phyloP scores from a whole-genome alignment of 2,329 filamentous ascomycete species.

The Magnaporthiopsis rhizophila region DNA sequence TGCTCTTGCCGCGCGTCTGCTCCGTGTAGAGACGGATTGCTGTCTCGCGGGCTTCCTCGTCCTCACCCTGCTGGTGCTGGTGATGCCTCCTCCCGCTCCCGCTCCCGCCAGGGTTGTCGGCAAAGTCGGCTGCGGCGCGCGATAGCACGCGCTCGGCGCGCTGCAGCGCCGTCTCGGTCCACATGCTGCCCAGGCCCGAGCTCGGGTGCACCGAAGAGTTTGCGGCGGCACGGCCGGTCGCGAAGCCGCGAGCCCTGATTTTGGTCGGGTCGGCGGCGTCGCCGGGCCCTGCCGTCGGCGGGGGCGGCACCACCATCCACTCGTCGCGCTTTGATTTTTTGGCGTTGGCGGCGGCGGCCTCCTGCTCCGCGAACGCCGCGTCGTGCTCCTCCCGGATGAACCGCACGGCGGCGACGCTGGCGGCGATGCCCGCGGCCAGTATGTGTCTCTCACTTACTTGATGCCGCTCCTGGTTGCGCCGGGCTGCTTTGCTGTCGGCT shows the following conservation, averaged over 20 bases:
- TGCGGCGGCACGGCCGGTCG: constrained; percentile 46
- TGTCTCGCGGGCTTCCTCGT: constrained; percentile 47
- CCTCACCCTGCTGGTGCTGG: constrained; percentile 33
- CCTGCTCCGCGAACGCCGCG: background rate
- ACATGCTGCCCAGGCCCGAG: constrained; percentile 57
- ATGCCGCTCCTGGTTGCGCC: constrained; percentile 21
- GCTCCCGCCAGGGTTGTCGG: constrained; percentile 32
- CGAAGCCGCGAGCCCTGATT: constrained; percentile 73
- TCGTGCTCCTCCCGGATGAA: constrained; percentile 16
- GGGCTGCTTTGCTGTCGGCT: constrained; percentile 29
- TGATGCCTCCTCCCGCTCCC: constrained; percentile 26
- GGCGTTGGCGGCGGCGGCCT: constrained; percentile 18
- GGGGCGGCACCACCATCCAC: constrained; percentile 75
- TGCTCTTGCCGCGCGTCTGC: constrained; percentile 46
- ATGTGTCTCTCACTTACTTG: constrained; percentile 28
- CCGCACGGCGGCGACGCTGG: constrained; percentile 30
- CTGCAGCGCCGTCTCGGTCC: constrained; percentile 88
- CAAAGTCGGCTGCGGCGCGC: constrained; percentile 45
- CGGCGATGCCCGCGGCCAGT: background rate
- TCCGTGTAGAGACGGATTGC: constrained; percentile 43
- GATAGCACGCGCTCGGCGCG: constrained; percentile 62
- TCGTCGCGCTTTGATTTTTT: constrained; percentile 63
- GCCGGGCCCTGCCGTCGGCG: constrained; percentile 37
- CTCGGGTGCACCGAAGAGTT: constrained; percentile 19
- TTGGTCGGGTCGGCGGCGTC: constrained; percentile 75